Conservation (phyloP, 148 eudicot genomes). For the Rhododendron griersonianum region DNA sequence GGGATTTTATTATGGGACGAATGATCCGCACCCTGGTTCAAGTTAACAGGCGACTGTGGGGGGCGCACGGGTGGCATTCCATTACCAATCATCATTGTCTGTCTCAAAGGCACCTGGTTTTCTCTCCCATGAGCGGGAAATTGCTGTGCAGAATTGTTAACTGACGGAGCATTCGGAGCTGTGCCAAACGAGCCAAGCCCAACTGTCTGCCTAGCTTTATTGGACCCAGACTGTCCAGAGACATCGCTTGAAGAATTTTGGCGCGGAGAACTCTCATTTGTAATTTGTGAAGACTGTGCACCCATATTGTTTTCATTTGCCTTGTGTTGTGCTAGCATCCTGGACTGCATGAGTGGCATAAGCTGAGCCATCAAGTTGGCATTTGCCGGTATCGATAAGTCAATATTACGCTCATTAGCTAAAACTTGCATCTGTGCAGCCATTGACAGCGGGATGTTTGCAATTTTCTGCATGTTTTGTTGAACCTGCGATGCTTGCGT, state of each 20-base stretch:
- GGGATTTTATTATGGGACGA: slow-evolving; percentile 39
- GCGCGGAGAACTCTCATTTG: slow-evolving; percentile 72
- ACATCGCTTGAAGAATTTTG: slow-evolving; percentile 76
- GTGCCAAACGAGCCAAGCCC: slow-evolving; percentile 46
- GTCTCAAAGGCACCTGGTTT: slow-evolving; percentile 54
- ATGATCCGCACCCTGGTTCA: slow-evolving; percentile 71
- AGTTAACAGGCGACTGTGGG: slow-evolving; percentile 49
- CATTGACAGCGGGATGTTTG: slow-evolving; percentile 54
- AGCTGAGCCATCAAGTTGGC: slow-evolving; percentile 79
- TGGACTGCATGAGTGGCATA: slow-evolving; percentile 77
- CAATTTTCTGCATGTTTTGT: slow-evolving; percentile 47
- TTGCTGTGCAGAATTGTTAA: slow-evolving; percentile 39
- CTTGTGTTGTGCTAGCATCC: slow-evolving; percentile 70
- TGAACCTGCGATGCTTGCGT: slow-evolving; percentile 47
- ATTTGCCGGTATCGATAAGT: slow-evolving; percentile 76
- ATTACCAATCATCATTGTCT: slow-evolving; percentile 40
- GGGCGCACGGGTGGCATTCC: slow-evolving; percentile 62
- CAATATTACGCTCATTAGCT: slow-evolving; percentile 84
- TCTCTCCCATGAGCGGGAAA: slow-evolving; percentile 53
- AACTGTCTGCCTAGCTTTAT: slow-evolving; percentile 55
- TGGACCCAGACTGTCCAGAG: slow-evolving; percentile 65
- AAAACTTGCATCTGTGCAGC: slow-evolving; percentile 82
- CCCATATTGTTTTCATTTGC: slow-evolving; percentile 54
- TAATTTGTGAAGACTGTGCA: slow-evolving; percentile 49
- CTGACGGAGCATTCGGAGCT: slow-evolving; percentile 31